Conservation (phyloP, 148 eudicot species). For the Talinum fruticosum region DNA sequence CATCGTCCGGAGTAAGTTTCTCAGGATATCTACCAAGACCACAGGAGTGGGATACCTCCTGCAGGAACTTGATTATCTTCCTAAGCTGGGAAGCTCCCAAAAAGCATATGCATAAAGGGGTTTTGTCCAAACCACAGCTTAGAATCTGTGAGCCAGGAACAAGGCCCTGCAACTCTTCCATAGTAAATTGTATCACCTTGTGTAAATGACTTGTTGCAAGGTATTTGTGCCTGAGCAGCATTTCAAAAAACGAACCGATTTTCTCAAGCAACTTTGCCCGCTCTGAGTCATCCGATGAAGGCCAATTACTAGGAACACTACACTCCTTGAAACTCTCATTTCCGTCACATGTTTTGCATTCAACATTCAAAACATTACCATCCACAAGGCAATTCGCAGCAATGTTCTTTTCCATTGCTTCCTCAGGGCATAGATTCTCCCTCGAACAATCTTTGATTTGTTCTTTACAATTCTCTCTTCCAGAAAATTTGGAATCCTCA, state of each 20-base stretch:
- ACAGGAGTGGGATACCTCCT: constrained; percentile 65
- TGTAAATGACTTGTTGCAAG: constrained; percentile 70
- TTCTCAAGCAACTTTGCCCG: constrained; percentile 71
- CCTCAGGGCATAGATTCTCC: constrained; percentile 44
- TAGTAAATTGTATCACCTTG: constrained; percentile 62
- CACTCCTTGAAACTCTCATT: constrained; percentile 38
- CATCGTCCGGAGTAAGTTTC: constrained; percentile 48
- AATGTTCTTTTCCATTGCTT: constrained; percentile 43
- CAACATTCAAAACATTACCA: constrained; percentile 33
- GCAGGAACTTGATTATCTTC: constrained; percentile 63
- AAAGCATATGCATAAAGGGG: constrained; percentile 87
- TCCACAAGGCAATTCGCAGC: constrained; percentile 41
- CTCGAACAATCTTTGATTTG: constrained; percentile 35
- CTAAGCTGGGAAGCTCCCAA: constrained; percentile 63
- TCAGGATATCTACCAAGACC: constrained; percentile 64
- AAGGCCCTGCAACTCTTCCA: constrained; percentile 65
- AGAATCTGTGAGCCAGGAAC: constrained; percentile 72
- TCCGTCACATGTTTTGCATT: constrained; percentile 45
- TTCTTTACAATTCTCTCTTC: constrained; percentile 25
- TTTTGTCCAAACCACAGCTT: constrained; percentile 55
- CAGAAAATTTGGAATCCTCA: constrained; percentile 32
- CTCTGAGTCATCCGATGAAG: constrained; percentile 69
- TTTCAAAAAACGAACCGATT: constrained; percentile 48
- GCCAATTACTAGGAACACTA: constrained; percentile 55
- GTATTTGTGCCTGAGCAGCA: constrained; percentile 58